Evolutionary conservation across 2,329 filamentous ascomycete species (phyloP).

Genomic region (Shiraia bambusicola): DNA sequence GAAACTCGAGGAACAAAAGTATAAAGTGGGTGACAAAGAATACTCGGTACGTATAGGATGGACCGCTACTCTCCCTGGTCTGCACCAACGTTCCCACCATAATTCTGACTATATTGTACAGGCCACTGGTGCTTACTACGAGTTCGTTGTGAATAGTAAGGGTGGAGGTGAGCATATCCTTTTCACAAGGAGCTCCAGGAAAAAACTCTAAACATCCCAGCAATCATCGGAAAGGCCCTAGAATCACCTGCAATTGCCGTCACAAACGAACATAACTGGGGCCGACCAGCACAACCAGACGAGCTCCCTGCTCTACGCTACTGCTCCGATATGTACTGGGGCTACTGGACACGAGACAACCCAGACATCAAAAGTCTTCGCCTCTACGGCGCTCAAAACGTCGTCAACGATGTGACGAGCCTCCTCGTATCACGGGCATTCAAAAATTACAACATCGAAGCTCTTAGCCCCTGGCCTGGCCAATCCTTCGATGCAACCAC

Average conservation of each 20-base stretch:
- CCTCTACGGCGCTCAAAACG: constrained; percentile 14
- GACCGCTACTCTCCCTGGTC: no score
- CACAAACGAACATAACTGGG: constrained; percentile 2
- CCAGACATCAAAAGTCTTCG: constrained; percentile 18
- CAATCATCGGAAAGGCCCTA: constrained; percentile 11
- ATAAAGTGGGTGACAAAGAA: constrained; percentile 11
- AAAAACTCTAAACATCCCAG: background rate
- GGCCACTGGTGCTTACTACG: constrained; percentile 18
- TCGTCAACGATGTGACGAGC: constrained; percentile 18
- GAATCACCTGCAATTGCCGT: constrained; percentile 11
- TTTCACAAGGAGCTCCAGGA: background rate
- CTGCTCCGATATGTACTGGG: constrained; percentile 26
- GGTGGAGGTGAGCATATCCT: constrained; percentile 9
- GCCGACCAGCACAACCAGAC: constrained; percentile 5
- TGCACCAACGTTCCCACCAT: no score
- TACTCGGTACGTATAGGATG: constrained; percentile 16
- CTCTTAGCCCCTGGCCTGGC: constrained; percentile 21
- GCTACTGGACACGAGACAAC: constrained; percentile 20
- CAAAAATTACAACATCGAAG: constrained; percentile 2
- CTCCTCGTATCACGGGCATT: constrained; percentile 18
- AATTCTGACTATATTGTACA: no score
- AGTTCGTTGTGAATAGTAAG: constrained; percentile 15
- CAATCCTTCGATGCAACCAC: constrained; percentile 10
- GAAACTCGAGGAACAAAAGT: constrained; percentile 10
- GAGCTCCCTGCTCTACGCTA: constrained; percentile 22